Conservation (phyloP, 805 yeast species). For the Lachancea mirantina region DNA sequence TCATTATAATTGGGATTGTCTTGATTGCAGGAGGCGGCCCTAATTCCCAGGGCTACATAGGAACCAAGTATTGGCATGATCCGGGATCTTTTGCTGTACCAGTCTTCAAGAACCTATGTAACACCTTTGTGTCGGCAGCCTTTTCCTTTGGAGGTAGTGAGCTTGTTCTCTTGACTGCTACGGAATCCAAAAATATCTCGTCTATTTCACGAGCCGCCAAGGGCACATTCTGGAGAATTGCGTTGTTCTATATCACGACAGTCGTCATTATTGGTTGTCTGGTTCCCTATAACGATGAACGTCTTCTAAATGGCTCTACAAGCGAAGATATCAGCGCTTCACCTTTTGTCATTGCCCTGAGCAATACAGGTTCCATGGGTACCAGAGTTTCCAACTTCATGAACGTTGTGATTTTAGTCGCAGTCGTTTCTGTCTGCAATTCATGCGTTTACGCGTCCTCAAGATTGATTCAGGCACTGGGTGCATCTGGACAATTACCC, state of each 20-base stretch:
- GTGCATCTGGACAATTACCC: conserved; percentile 48
- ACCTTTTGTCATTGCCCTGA: conserved; percentile 45
- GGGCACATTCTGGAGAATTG: conserved; percentile 51
- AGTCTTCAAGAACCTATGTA: conserved; percentile 49
- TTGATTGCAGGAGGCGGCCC: conserved; percentile 43
- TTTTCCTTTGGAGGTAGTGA: conserved; percentile 69
- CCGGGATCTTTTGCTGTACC: conserved; percentile 47
- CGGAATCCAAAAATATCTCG: conserved; percentile 54
- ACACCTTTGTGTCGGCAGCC: conserved; percentile 65
- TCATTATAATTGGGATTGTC: conserved; percentile 44
- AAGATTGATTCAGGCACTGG: conserved; percentile 46
- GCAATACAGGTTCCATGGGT: conserved; percentile 43
- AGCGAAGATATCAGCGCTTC: conserved; percentile 43
- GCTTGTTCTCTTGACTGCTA: conserved; percentile 62
- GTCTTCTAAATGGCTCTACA: conserved; percentile 36
- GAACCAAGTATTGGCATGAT: conserved; percentile 39
- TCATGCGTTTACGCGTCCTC: conserved; percentile 55
- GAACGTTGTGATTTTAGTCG: conserved; percentile 52
- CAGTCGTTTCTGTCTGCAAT: conserved; percentile 56
- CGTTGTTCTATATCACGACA: conserved; percentile 49
- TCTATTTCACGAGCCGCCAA: conserved; percentile 55
- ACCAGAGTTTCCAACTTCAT: conserved; percentile 46
- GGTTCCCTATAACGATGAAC: conserved; percentile 55
- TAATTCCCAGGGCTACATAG: conserved; percentile 34
- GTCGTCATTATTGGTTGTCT: conserved; percentile 54